These are phyloP conservation scores for Ceratocystis harringtonii DNA, from an alignment of 2,329 filamentous ascomycete species.

Conservation along the genomic window DNA sequence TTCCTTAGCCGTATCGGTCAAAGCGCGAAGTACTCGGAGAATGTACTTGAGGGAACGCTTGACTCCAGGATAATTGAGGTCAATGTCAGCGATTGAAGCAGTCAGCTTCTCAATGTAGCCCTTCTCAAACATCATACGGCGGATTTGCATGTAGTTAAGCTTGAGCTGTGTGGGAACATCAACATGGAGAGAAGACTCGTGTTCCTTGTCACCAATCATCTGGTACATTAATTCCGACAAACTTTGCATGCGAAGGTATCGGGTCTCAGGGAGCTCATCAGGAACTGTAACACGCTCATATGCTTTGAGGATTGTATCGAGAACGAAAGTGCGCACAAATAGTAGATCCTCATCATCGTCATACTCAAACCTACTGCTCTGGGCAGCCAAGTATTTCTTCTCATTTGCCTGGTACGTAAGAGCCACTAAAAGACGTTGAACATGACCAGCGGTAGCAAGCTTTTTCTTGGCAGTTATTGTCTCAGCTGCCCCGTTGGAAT, in stretches of 20 bases:
- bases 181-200: constrained; percentile 29
- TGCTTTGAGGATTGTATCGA: constrained; percentile 81
- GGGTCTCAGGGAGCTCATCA: constrained; percentile 63
- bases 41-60: constrained; percentile 96
- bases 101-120: constrained; percentile 83
- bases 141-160: constrained; percentile 44
- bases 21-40: constrained; percentile 68
- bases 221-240: constrained; percentile 85
- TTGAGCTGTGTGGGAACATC: constrained; percentile 30
- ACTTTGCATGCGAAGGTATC: constrained; percentile 76
- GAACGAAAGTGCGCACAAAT: constrained; percentile 86
- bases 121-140: constrained; percentile 96
- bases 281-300: constrained; percentile 78
- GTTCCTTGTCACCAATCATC: constrained; percentile 70
- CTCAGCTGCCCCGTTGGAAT: constrained; percentile 54
- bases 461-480: constrained; percentile 71
- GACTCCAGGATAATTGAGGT: constrained; percentile 83
- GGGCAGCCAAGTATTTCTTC: constrained; percentile 41
- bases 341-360: constrained; percentile 73
- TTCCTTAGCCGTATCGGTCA: constrained; percentile 75
- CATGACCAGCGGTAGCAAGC: constrained; percentile 67
- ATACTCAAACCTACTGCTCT: constrained; percentile 43
- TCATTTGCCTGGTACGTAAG: constrained; percentile 81
- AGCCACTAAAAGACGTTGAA: constrained; percentile 72
- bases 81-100: constrained; percentile 83